Base-by-base conservation (phyloP, 2,329 filamentous ascomycete species). In the Cladorrhinum sp. region DNA sequence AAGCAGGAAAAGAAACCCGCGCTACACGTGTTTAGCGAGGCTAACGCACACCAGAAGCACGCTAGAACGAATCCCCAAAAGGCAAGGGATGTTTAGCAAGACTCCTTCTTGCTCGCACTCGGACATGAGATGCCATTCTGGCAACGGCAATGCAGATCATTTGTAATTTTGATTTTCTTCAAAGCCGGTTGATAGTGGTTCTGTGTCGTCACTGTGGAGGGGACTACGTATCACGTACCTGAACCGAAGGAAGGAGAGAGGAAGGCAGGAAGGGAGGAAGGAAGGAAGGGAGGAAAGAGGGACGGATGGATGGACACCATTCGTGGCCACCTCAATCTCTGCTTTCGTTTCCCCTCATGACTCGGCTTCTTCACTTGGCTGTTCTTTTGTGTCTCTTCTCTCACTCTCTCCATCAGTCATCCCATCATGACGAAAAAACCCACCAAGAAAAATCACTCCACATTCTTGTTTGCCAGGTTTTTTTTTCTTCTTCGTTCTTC, bases 31-130 rank as follows among this genome's bases (percentile, higher is more conserved):
- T 46, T 18, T 33, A 33, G 56, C 23, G n/a, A 26, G 46, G 12
- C 48, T 49, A 61, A 55, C 53, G 50, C 49, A 59, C 63, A 59
- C 66, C 60, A 66, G 63, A 67, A 67, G 62, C 55, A 51, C 62
- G 60, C 66, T 67, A 67, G 66, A 66, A 67, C 56, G 36, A 54
- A 53, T 36, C 12, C 33, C 33, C 33, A 36, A 12, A 9, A 36
- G 51, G 57, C 57, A 63, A 63, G 54, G 20, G 55, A 57, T 21
- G 0, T 8, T 20, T 26, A 18, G 50, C 53, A 51, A 51, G 50
- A 60, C 8, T 9, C 14, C 33, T 16, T 36, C 33, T 36, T 53
- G 8, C 50, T 55, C 28, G 51, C 49, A 53, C 51, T 50, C 61
- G 63, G 58, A 65, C 54, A 65, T 65, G 61, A 57, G 46, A 48